Evolutionary conservation across 805 yeast species (phyloP).

Genomic region (Dipodascus geniculatus): DNA sequence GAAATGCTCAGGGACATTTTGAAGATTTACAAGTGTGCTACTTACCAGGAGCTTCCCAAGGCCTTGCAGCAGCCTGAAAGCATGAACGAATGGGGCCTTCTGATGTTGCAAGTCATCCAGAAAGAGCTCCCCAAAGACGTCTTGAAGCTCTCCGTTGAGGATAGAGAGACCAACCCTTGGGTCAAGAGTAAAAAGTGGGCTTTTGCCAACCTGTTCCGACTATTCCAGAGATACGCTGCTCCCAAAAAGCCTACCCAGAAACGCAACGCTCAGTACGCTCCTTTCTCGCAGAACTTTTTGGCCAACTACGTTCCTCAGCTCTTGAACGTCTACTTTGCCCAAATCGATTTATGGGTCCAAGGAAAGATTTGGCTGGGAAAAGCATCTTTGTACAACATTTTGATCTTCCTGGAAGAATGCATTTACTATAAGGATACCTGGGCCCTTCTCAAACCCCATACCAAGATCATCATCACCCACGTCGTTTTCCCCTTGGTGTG

Average conservation of each 20-base stretch:
- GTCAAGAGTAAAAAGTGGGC: conserved; percentile 84
- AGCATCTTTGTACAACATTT: conserved; percentile 50
- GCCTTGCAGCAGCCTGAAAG: conserved; percentile 43
- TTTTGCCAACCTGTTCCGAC: conserved; percentile 58
- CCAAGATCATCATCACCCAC: conserved; percentile 52
- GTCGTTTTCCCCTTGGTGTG: conserved; percentile 68
- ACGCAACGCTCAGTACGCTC: conserved; percentile 33
- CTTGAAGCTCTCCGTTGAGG: conserved; percentile 38
- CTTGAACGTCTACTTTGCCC: conserved; percentile 47
- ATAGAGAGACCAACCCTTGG: conserved; percentile 45
- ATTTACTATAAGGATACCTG: conserved; percentile 52
- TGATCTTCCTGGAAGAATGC: conserved; percentile 52
- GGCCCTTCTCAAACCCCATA: conserved; percentile 52
- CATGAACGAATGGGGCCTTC: conserved; percentile 57
- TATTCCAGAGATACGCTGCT: conserved; percentile 57
- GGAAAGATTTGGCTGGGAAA: conserved; percentile 58
- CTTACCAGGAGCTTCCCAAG: conserved; percentile 52
- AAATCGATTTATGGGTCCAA: conserved; percentile 64
- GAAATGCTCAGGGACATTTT: conserved; percentile 66
- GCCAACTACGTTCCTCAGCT: conserved; percentile 62
- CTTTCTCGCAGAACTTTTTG: conserved; percentile 44
- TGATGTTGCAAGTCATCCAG: conserved; percentile 59
- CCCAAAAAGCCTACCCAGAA: conserved; percentile 23
- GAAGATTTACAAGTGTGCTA: conserved; percentile 67
- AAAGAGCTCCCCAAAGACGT: conserved; percentile 46